A percentile compares a stretch with the other conserved stretches of the same genome.
Conservation (phyloP, 1,139 yeast species). For the Taphrina flavorubra region DNA sequence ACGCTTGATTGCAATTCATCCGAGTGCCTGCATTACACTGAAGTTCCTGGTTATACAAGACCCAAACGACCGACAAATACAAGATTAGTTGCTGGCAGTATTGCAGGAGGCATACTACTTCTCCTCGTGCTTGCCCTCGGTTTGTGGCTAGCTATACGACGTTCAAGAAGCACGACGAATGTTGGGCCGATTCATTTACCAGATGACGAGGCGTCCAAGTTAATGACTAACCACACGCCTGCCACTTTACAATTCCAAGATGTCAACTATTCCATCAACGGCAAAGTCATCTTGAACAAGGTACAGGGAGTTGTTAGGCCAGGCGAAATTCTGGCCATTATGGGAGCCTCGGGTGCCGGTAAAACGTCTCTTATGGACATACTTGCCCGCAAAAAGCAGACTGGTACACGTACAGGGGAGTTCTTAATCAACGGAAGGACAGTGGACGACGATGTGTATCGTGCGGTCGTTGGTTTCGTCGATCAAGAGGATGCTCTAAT, state of each 20-base stretch:
- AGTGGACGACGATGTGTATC: constrained; percentile 55
- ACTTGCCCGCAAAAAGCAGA: constrained; percentile 82
- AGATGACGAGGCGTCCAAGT: constrained; percentile 52
- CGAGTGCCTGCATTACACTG: constrained; percentile 89
- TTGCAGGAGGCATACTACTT: constrained; percentile 58
- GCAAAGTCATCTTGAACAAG: constrained; percentile 62
- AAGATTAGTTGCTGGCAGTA: constrained; percentile 58
- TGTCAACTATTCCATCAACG: constrained; percentile 67
- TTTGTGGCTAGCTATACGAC: constrained; percentile 52
- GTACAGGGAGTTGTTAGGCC: constrained; percentile 81
- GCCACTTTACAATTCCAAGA: constrained; percentile 77
- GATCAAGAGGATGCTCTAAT: constrained; percentile 92
- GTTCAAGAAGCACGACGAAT: constrained; percentile 48
- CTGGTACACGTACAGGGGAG: constrained; percentile 69
- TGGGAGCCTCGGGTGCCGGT: constrained; percentile 99
- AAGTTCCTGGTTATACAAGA: constrained; percentile 82
- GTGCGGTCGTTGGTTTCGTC: constrained; percentile 87
- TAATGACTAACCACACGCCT: constrained; percentile 65
- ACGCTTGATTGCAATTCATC: constrained; percentile 80
- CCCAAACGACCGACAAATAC: constrained; percentile 66
- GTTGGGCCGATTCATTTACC: constrained; percentile 51
- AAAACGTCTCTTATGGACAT: constrained; percentile 91
- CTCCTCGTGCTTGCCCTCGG: constrained; percentile 54
- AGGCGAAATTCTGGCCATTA: constrained; percentile 87
- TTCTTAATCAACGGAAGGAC: constrained; percentile 73